Base-by-base conservation (phyloP, 2,329 filamentous ascomycete genomes). In the Canariomyces notabilis region DNA sequence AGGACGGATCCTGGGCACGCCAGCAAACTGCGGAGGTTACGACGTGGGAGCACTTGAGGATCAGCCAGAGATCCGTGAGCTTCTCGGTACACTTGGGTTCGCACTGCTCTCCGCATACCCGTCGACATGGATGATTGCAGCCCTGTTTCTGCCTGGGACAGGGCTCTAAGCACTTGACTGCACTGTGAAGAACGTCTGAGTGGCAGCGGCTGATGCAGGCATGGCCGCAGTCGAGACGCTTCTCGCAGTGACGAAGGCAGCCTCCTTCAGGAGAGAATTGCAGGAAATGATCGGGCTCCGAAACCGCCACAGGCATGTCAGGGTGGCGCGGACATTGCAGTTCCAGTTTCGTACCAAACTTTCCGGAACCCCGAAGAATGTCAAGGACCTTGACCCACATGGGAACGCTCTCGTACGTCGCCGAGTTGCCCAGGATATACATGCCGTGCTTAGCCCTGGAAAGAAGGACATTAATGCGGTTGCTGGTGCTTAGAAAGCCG, bases 381-480 rank as follows among this genome's bases (percentile, higher is more conserved):
- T 64, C 48, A 7, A 82, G 61, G 0, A 87, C 78, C 0, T 77
- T 56, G 0, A 61, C 56, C 84, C 84, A 89, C 82, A 87, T 87
- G 0, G 63, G 59, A 0, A 87, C 70, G 16, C 69, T 62, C 0
- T 58, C 58, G 22, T 74, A 82, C 0, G 82, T 87, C 0, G 74
- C 61, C 0, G 78, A 59, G 55, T 88, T 83, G 1, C 85, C 83
- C 26, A 89, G 79, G 15, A 89, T 67, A 57, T 83, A 85, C 74
- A 89, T 80, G 0, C 84, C 83, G 53, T 87, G 77, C 53, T 80
- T 69, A 0, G 84, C 83, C 5, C 85, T 76, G 32, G 76, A 82
- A 0, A 87, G 66, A 0, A 87, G 67, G 0, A 87, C 82, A 47
- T 87, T 86, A 62, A 88, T 80, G 0, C 83, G 74, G 54, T 89